phyloP scores from a whole-genome alignment of 208 protist genomes.

The Leishmania tropica region DNA sequence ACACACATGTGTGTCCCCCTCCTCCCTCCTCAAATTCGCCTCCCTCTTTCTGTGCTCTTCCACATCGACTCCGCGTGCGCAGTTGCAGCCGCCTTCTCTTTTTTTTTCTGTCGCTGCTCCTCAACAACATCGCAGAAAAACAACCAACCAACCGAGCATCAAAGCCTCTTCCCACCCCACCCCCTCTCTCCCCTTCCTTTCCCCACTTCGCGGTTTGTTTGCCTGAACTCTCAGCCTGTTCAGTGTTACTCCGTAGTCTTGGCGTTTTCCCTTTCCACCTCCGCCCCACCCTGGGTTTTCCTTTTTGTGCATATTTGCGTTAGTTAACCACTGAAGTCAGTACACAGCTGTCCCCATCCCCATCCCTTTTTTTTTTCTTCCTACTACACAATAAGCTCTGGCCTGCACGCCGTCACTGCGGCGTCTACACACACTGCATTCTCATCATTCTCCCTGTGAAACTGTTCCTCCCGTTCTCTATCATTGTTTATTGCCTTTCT shows the following conservation, averaged over 20 bases:
- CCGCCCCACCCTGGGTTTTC: neutral
- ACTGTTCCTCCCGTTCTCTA: neutral
- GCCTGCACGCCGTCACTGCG: neutral
- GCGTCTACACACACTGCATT: neutral
- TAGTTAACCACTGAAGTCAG: neutral
- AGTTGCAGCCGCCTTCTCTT: neutral
- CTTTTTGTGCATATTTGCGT: neutral
- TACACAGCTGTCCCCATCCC: neutral
- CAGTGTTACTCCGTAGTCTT: neutral
- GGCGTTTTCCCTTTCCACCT: neutral
- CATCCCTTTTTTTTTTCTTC: neutral
- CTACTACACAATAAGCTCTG: neutral
- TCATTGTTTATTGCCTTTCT: neutral
- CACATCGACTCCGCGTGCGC: neutral
- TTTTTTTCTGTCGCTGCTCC: neutral
- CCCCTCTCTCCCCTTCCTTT: neutral
- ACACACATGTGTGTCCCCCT: neutral
- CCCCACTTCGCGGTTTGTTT: neutral
- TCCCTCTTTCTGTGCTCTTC: neutral
- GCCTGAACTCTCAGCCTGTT: neutral
- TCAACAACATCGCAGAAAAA: neutral
- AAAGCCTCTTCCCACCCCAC: neutral
- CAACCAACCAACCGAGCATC: neutral
- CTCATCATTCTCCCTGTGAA: neutral
- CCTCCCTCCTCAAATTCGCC: neutral